Evolutionary conservation across 176 grass and related monocot species (phyloP), one percentile per base, ranked within the genome.

Genomic region (Carex cristatella): DNA sequence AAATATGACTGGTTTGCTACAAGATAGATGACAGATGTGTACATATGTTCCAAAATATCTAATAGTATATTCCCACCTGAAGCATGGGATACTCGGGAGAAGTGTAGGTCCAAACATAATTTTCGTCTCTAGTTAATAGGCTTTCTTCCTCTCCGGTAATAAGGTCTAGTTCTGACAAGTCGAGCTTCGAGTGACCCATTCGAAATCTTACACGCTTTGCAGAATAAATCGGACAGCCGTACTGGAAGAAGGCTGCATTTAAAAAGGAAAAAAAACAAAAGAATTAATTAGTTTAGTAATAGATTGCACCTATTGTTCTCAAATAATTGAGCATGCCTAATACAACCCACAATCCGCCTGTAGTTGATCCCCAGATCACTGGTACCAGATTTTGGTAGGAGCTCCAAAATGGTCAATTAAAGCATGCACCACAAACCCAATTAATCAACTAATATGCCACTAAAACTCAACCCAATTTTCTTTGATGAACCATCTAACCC

Each of bases 101-200:
- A 58, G 88, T 92, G 71, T 99, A 95, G 11, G 81, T 92, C 97
- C 97, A 99, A 11, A 84, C 28, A 51, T 94, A 96, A 65, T 94
- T 94, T 9, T 94, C 81, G 35, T 92, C 84, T 65, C 62, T 85
- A 23, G 87, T 72, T 55, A 74, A 75, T 10, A 9, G 53, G 33
- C 60, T 71, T 79, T 88, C 87, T 55, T 90, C 96, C 81, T 93
- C 74, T 30, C 69, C 85, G 73, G 76, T 86, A 46, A 73, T 54
- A 81, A 68, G 83, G 1, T 33, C 48, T 11, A n/a, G 38, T 65
- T 37, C 79, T 71, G 87, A 30, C 64, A 88, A 74, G 28, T 83
- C 1, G 10, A 83, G 38, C 61, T 87, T 95, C 40, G 84, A 89
- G 88, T 88, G 79, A 15, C 97, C 97, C 91, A 96, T 87, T 77